Evolutionary conservation across 352 stramenopile species (phyloP), one percentile per base, ranked within the genome.

Genomic region (Pythium phragmiticola): DNA sequence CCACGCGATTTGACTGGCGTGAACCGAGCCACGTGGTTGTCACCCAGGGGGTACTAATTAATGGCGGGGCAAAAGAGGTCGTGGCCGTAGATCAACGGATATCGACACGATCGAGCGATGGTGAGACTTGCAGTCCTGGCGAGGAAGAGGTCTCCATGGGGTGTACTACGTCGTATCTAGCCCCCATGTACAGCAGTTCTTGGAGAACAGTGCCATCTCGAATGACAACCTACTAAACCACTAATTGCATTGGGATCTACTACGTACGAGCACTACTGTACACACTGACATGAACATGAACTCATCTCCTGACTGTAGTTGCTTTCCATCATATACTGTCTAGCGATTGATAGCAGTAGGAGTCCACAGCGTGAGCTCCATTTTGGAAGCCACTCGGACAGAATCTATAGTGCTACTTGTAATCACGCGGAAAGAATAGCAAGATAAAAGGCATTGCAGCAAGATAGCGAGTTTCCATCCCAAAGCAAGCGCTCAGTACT

Each of bases 291-390:
- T 17, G 21, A 48, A 23, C 13, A 48, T 48, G 42, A 9, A 48
- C 37, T 42, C 2, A 37, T 55, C 26, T 30, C 26, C 21, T 30
- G 26, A 30, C 26, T 30, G 26, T 57, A 6, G n/a, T 53, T 30
- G 57, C 60, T 72, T 86, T 90, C 77, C 80, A 66, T 91, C 80
- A 89, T 89, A 86, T 91, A 91, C 82, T 91, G 80, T 91, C 82
- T 91, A 91, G 82, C 82, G 80, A 88, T 74, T 74, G 76, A 89
- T 90, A 91, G 82, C 74, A 82, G 80, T 61, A 69, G 63, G 68
- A 47, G 67, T 91, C 82, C 77, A 75, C 82, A 91, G 75, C 43
- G 55, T 54, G 42, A 26, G 39, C 55, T 13, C 55, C 43, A 66
- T 63, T 28, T 57, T 30, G 26, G 37, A 41, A 66, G 56, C 48